Conservation (phyloP, 2,329 filamentous ascomycete genomes). For the Colletotrichum filicis region DNA sequence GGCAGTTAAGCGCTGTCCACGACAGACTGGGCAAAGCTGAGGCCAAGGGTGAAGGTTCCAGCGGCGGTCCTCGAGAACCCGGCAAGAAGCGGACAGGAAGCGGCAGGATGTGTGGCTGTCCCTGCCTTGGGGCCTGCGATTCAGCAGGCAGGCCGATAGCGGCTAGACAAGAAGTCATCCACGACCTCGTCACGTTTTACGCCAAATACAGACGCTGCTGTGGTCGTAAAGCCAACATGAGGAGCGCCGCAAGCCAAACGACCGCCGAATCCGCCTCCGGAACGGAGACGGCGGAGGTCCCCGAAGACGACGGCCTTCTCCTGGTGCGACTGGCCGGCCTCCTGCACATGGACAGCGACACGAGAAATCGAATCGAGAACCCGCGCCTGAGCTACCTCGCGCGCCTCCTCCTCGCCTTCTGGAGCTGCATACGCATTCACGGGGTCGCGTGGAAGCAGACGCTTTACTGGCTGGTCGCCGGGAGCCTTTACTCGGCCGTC, state of each 20-base stretch:
- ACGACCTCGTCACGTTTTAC: neutral
- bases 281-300: too few relatives aligned
- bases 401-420: neutral
- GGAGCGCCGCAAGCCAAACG: too few relatives aligned
- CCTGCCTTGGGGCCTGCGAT: neutral
- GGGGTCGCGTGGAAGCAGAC: neutral
- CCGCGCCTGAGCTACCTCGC: neutral
- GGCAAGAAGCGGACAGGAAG: neutral
- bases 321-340: neutral
- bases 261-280: too few relatives aligned
- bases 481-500: neutral
- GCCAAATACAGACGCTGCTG: neutral
- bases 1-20: neutral
- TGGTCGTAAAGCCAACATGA: neutral
- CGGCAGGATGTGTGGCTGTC: neutral
- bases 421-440: neutral
- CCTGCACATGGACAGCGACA: neutral
- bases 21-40: neutral
- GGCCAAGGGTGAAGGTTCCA: neutral
- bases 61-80: neutral
- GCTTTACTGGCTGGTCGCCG: too few relatives aligned
- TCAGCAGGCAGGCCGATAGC: neutral
- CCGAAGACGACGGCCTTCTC: neutral
- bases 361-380: neutral
- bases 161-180: neutral